phyloP scores from a whole-genome alignment of 2,329 filamentous ascomycete genomes.

The Pezicula carpinea region DNA sequence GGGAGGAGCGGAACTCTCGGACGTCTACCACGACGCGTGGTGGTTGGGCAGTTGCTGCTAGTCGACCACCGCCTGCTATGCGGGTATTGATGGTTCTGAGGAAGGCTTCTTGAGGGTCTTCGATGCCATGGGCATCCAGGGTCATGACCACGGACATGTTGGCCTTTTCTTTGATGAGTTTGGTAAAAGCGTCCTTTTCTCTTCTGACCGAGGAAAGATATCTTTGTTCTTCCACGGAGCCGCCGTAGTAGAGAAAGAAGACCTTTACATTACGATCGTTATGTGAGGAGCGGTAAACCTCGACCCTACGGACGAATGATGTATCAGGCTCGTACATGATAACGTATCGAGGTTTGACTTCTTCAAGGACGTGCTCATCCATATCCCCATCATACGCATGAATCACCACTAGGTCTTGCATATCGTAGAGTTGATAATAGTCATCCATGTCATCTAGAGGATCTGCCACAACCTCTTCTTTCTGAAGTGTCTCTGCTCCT shows the following conservation, averaged over 20 bases:
- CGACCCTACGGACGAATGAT: slow-evolving; percentile 87
- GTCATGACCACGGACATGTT: slow-evolving; percentile 88
- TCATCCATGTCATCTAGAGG: slow-evolving; percentile 88
- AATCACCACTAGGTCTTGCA: slow-evolving; percentile 81
- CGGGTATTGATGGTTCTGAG: slow-evolving; percentile 93
- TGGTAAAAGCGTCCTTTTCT: slow-evolving; percentile 95
- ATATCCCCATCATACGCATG: slow-evolving; percentile 94
- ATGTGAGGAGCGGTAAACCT: slow-evolving; percentile 94
- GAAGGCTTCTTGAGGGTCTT: slow-evolving; percentile 87
- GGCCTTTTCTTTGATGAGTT: slow-evolving; percentile 88
- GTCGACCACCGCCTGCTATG: slow-evolving; percentile 85
- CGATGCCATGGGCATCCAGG: slow-evolving; percentile 60
- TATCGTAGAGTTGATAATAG: slow-evolving; percentile 86
- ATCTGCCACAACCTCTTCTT: slow-evolving; percentile 71
- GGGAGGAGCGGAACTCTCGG: slow-evolving; percentile 88
- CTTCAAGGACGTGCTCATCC: slow-evolving; percentile 94
- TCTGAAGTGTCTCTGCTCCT: slow-evolving; percentile 69
- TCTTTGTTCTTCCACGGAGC: slow-evolving; percentile 90
- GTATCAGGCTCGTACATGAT: slow-evolving; percentile 98
- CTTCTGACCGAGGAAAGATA: slow-evolving; percentile 86
- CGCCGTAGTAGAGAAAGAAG: slow-evolving; percentile 95
- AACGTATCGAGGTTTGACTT: slow-evolving; percentile 87
- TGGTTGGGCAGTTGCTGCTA: slow-evolving; percentile 78
- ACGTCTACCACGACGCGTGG: slow-evolving; percentile 93
- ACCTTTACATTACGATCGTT: slow-evolving; percentile 83